These are phyloP conservation scores for Fusarium xyrophilum DNA, from an alignment of 2,329 filamentous ascomycete genomes.

Conservation along the genomic window DNA sequence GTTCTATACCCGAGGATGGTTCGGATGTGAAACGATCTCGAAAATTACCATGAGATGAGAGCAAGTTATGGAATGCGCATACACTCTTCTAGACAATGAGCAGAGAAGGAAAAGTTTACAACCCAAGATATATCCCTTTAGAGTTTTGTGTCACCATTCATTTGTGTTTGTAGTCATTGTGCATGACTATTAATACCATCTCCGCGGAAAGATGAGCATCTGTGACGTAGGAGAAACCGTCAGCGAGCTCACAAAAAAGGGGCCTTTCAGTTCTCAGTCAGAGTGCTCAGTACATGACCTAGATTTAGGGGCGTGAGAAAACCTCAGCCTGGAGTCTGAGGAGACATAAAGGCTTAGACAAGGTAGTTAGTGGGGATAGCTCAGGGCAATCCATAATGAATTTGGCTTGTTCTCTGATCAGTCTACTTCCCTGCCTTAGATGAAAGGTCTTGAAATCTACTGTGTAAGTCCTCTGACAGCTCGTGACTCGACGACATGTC, in stretches of 20 bases:
- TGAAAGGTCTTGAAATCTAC: background rate
- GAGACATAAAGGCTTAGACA: background rate
- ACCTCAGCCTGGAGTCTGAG: background rate
- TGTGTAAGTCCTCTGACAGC: background rate
- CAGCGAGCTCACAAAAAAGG: background rate
- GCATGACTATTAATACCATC: background rate
- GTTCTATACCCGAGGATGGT: constrained; percentile 19
- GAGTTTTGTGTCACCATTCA: background rate
- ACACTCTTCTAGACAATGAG: background rate
- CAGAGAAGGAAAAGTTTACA: background rate
- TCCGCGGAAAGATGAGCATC: constrained; percentile 5
- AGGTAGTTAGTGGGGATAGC: background rate
- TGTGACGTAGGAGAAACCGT: constrained; percentile 1
- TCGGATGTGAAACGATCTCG: constrained; percentile 3
- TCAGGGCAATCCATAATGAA: background rate
- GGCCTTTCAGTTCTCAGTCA: background rate
- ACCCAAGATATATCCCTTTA: background rate
- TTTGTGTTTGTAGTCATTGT: constrained; percentile 5
- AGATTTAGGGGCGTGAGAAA: background rate
- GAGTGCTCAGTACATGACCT: background rate
- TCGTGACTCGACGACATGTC: background rate
- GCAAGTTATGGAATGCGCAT: constrained; percentile 4
- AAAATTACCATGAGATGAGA: background rate
- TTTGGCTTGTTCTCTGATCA: background rate
- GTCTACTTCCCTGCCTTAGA: background rate